A percentile compares a stretch with the other conserved stretches of the same genome.
Conservation (phyloP, 106 monocot genomes). For the Cymbidium sinense region DNA sequence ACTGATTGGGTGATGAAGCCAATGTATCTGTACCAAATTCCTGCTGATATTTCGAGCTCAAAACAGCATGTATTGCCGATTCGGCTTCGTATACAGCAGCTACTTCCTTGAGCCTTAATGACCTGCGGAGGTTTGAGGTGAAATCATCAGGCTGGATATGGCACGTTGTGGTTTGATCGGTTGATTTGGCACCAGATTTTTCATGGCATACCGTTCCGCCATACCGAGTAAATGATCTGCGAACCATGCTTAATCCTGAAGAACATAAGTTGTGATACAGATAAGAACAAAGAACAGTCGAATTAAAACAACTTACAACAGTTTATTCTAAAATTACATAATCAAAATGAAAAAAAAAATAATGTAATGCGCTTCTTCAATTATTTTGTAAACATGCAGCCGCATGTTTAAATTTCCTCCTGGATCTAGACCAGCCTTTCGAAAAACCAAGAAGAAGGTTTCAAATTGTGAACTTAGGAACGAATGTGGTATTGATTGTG, state of each 20-base stretch:
- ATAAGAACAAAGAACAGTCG: background rate
- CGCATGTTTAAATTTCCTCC: background rate
- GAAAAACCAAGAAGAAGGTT: background rate
- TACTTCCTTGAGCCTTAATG: constrained; percentile 15
- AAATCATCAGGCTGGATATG: background rate
- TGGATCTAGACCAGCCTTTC: background rate
- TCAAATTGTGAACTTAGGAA: background rate
- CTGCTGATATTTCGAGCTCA: constrained; percentile 5
- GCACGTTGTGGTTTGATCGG: background rate
- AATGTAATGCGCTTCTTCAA: background rate
- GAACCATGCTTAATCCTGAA: constrained; percentile 10
- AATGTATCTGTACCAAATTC: background rate
- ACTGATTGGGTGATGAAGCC: background rate
- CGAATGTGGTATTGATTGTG: background rate
- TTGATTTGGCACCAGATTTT: background rate
- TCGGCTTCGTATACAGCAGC: constrained; percentile 10
- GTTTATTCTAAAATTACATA: background rate
- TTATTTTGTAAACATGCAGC: background rate
- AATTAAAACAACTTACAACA: background rate
- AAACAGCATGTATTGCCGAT: background rate
- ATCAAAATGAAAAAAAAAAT: background rate
- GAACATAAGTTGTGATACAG: background rate
- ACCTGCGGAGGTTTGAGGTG: constrained; percentile 4
- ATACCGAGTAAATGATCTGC: background rate
- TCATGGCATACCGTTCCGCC: background rate